Evolutionary conservation across 768 basidiomycete species (phyloP), one percentile per base, ranked within the genome.

Genomic region (Ephemerocybe angulata): DNA sequence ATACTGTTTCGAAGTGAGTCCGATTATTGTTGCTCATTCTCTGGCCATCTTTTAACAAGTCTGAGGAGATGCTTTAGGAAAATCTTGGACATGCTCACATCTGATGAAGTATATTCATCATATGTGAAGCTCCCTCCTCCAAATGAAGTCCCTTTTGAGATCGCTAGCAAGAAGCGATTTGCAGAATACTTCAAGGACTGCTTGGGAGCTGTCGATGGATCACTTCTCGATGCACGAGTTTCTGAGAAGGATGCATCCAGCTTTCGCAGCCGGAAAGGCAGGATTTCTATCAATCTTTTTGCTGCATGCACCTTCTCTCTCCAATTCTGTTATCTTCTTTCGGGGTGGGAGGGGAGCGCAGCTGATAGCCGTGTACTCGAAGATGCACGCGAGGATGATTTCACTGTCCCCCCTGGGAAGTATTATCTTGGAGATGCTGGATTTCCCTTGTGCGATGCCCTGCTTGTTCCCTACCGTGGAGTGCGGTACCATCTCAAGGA

Each of bases 341-440:
- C 33, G 41, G 69, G 72, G n/a, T 72, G 72, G 68, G 68, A 72
- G 49, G 69, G 68, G 0, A n/a, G n/a, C n/a, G n/a, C n/a, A n/a
- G n/a, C n/a, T n/a, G 69, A 72, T 58, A 53, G 57, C 3, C 17
- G 38, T 1, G 33, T 71, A 0, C 69, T 42, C 50, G 54, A 66
- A n/a, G 28, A 55, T 55, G 69, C 70, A 4, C 57, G 59, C 0
- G 4, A 28, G 0, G 12, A 22, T 4, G 65, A 70, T 49, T 59
- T 78, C 13, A 8, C 12, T 1, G 60, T 76, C 30, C 65, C 67
- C 2, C 33, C 53, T 0, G 68, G 69, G 0, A 63, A 63, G 30
- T 76, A 70, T 31, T 70, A 68, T 37, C 63, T 76, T 21, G 69
- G 63, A 3, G 70, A 71, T 70, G 72, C 70, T 22, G 71, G 72